Conservation (phyloP, 2,329 filamentous ascomycete species). For the Botrytis pseudocinerea region DNA sequence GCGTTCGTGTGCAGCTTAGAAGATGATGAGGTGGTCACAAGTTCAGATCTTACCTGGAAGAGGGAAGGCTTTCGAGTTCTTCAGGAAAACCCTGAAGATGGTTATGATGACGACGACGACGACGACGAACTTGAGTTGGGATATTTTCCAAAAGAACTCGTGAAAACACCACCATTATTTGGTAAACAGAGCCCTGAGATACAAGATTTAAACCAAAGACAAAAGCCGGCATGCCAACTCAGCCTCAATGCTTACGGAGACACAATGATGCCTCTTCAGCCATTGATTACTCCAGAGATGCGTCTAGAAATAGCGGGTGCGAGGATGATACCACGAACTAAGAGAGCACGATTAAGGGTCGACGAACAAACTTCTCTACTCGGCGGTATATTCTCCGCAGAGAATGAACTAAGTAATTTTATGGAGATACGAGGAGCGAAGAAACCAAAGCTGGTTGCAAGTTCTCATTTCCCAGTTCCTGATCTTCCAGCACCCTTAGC, state of each 20-base stretch:
- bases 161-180: slow-evolving; percentile 43
- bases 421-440: slow-evolving; percentile 49
- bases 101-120: slow-evolving; percentile 40
- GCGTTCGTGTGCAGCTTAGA: slow-evolving; percentile 41
- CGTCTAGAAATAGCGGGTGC: background rate
- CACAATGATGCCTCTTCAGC: no score
- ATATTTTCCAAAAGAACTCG: slow-evolving; percentile 29
- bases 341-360: slow-evolving; percentile 33
- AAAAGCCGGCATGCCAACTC: background rate
- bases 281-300: background rate
- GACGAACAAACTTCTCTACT: slow-evolving; percentile 17
- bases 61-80: slow-evolving; percentile 49
- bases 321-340: slow-evolving; percentile 9
- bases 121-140: slow-evolving; percentile 42
- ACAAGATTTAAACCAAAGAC: slow-evolving; percentile 21
- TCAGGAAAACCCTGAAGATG: slow-evolving; percentile 37
- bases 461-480: slow-evolving; percentile 35
- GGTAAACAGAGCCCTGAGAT: slow-evolving; percentile 44
- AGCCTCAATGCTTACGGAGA: background rate
- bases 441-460: slow-evolving; percentile 36
- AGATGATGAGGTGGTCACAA: slow-evolving; percentile 41
- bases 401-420: slow-evolving; percentile 50
- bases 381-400: slow-evolving; percentile 44
- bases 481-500: background rate
- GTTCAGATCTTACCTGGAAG: slow-evolving; percentile 50